These are phyloP conservation scores for Chrysosporium queenslandicum DNA, from an alignment of 2,329 filamentous ascomycete species.

Conservation along the genomic window DNA sequence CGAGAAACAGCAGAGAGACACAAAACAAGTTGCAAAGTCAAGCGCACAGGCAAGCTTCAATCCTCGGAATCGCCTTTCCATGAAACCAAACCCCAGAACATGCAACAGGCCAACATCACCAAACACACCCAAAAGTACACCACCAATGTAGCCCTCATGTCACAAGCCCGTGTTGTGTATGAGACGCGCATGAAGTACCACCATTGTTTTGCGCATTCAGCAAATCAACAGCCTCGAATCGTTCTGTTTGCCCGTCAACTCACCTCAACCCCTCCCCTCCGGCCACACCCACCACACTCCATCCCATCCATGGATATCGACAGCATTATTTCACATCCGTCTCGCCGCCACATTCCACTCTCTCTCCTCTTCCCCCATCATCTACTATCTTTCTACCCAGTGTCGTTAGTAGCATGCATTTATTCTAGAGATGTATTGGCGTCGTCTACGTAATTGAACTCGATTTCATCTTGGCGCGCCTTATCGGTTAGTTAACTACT, in stretches of 20 bases:
- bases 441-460: constrained; percentile 6
- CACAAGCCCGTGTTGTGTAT: not conserved
- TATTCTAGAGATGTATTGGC: not conserved
- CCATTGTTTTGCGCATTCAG: not conserved
- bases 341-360: constrained; percentile 1
- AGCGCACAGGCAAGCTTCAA: too few species aligned
- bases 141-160: constrained; percentile 6
- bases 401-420: not conserved
- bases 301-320: not conserved
- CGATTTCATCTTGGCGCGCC: not conserved
- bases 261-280: not conserved
- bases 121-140: too few species aligned
- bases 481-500: not conserved
- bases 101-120: too few species aligned
- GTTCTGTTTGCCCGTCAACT: not conserved
- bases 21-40: too few species aligned
- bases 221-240: constrained; percentile 3
- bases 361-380: constrained; percentile 10
- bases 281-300: not conserved
- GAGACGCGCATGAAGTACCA: not conserved
- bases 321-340: not conserved
- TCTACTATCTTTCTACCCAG: constrained; percentile 1
- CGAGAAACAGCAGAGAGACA: too few species aligned
- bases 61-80: too few species aligned
- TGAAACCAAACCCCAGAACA: too few species aligned